Percentiles rank a stretch among this genome's conserved stretches.
Evolutionary conservation across 805 yeast genomes (phyloP).

Genomic region (Phaffomyces antillensis): DNA sequence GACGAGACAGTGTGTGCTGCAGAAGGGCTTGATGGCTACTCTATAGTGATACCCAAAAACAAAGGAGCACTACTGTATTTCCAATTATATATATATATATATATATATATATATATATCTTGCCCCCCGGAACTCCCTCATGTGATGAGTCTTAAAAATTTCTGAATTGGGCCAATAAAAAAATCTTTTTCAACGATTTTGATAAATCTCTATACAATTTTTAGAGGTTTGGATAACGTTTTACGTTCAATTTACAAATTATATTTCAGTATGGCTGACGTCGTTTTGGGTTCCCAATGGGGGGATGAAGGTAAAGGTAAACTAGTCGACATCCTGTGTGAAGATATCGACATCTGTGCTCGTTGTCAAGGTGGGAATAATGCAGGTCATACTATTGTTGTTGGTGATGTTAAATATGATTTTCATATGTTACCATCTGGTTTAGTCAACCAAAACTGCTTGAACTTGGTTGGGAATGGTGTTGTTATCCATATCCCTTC

Average conservation of each 20-base stretch:
- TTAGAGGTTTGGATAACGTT: slow-evolving; percentile 7
- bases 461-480: slow-evolving; percentile 89
- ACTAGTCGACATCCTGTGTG: slow-evolving; percentile 91
- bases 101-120: no score
- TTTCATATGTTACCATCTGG: slow-evolving; percentile 99
- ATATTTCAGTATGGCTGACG: slow-evolving; percentile 36
- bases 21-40: neutral
- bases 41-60: no score
- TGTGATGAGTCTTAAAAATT: no score
- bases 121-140: neutral
- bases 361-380: slow-evolving; percentile 99
- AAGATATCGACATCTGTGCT: slow-evolving; percentile 92
- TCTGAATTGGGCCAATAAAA: slow-evolving; percentile 5
- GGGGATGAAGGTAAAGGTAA: slow-evolving; percentile 99
- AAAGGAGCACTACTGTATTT: no score
- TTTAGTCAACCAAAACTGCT: slow-evolving; percentile 87
- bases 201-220: slow-evolving; percentile 2
- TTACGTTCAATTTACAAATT: slow-evolving; percentile 4
- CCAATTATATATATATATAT: no score
- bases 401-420: slow-evolving; percentile 79
- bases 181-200: slow-evolving; percentile 1
- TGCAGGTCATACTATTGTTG: slow-evolving; percentile 99
- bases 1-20: no score
- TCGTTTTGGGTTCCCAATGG: slow-evolving; percentile 98
- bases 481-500: slow-evolving; percentile 95